Percentiles rank a stretch among this genome's conserved stretches.
These are phyloP conservation scores for Rhizopogon parksii DNA, from an alignment of 1,284 basidiomycete genomes.

Conservation along the genomic window DNA sequence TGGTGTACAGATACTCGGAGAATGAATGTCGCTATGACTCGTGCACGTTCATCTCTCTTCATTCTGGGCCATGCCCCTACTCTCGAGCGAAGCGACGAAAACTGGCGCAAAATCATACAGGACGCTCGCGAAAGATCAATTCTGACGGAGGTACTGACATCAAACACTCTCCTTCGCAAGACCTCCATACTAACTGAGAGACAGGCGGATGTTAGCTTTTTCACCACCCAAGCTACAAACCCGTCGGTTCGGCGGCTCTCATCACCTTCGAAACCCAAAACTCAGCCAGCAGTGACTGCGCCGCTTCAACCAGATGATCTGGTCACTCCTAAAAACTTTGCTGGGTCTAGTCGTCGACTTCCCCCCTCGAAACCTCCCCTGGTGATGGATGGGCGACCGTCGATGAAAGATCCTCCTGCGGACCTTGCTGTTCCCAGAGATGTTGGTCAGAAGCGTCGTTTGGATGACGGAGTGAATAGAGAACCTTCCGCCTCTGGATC, in stretches of 20 bases:
- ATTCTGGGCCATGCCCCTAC: slow-evolving; percentile 89
- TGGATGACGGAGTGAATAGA: slow-evolving; percentile 5
- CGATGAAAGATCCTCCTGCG: background rate
- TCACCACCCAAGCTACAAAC: slow-evolving; percentile 22
- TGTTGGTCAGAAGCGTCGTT: slow-evolving; percentile 20
- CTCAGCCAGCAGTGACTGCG: slow-evolving; percentile 13
- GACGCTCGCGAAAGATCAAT: slow-evolving; percentile 61
- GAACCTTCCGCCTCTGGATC: slow-evolving; percentile 13
- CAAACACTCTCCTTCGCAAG: slow-evolving; percentile 10
- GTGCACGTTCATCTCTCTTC: slow-evolving; percentile 91
- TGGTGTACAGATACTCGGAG: slow-evolving; percentile 61
- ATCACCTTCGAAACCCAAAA: slow-evolving; percentile 16
- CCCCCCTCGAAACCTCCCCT: slow-evolving; percentile 2
- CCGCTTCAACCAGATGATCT: slow-evolving; percentile 18
- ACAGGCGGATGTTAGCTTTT: slow-evolving; percentile 35
- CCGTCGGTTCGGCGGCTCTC: slow-evolving; percentile 7
- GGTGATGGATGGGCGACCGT: background rate
- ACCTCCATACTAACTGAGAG: background rate
- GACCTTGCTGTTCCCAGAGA: background rate
- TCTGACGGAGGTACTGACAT: slow-evolving; percentile 45
- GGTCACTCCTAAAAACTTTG: slow-evolving; percentile 28
- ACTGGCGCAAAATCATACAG: slow-evolving; percentile 72
- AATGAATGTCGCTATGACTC: slow-evolving; percentile 97
- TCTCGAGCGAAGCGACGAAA: slow-evolving; percentile 75
- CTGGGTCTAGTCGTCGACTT: slow-evolving; percentile 20